phyloP scores from a whole-genome alignment of 352 stramenopile genomes.

The Pythium sukuiense region DNA sequence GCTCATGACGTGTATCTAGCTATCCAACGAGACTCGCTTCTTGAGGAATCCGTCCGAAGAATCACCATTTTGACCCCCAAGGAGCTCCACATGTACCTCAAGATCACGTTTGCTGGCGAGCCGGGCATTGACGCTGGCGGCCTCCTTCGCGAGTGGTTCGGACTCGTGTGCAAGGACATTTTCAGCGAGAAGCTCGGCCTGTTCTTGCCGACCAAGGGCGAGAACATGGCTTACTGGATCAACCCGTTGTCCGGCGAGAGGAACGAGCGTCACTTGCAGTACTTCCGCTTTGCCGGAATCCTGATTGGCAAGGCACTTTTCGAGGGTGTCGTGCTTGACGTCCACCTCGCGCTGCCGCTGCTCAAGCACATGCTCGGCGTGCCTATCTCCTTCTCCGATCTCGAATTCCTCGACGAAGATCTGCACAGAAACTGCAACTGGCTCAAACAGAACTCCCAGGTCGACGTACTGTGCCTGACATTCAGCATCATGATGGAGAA shows the following conservation, averaged over 20 bases:
- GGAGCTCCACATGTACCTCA: constrained; percentile 63
- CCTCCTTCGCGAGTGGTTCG: constrained; percentile 82
- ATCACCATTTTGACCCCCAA: constrained; percentile 42
- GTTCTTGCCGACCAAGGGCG: constrained; percentile 70
- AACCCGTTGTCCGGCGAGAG: constrained; percentile 53
- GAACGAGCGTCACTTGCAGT: constrained; percentile 81
- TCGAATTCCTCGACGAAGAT: constrained; percentile 84
- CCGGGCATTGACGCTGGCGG: constrained; percentile 75
- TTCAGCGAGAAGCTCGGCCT: constrained; percentile 70
- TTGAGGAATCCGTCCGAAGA: constrained; percentile 49
- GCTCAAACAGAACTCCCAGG: constrained; percentile 71
- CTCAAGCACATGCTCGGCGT: constrained; percentile 84
- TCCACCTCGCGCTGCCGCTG: constrained; percentile 92
- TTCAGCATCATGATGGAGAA: constrained; percentile 77
- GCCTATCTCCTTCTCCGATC: constrained; percentile 84
- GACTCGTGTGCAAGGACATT: constrained; percentile 68
- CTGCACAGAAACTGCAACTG: constrained; percentile 71
- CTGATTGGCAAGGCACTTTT: constrained; percentile 98
- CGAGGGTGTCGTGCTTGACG: constrained; percentile 96
- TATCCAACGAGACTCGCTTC: constrained; percentile 54
- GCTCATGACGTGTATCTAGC: constrained; percentile 24
- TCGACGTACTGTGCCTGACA: constrained; percentile 71
- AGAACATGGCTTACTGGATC: constrained; percentile 86
- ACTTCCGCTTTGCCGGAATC: constrained; percentile 94
- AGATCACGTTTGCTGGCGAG: constrained; percentile 70